Evolutionary conservation across 768 basidiomycete genomes (phyloP).

Genomic region (Suillus paluster): DNA sequence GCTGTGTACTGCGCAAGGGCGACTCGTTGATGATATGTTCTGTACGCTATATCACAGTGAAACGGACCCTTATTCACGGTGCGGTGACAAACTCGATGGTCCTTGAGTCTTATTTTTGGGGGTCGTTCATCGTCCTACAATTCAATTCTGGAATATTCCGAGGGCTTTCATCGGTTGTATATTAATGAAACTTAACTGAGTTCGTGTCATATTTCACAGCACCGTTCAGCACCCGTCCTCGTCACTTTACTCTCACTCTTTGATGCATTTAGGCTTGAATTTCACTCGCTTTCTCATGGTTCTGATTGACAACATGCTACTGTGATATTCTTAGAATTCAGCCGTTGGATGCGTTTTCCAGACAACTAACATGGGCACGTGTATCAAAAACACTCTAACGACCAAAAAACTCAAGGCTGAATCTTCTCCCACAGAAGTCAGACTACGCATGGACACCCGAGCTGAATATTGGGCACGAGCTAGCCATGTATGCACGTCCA

Average conservation of each 20-base stretch:
- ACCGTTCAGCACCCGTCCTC: neutral
- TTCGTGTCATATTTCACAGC: slow-evolving; percentile 1
- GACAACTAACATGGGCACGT: neutral
- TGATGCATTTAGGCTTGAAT: neutral
- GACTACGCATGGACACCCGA: neutral
- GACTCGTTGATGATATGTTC: neutral
- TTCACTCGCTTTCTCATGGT: neutral
- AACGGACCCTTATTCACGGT: neutral
- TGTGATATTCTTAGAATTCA: neutral
- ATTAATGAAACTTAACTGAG: slow-evolving; percentile 3
- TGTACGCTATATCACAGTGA: neutral
- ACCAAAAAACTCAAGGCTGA: neutral
- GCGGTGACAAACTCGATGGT: neutral
- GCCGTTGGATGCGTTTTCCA: no score
- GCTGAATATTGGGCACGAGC: neutral
- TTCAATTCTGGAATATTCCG: neutral
- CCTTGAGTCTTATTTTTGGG: neutral
- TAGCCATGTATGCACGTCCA: neutral
- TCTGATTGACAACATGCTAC: neutral
- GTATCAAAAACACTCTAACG: neutral
- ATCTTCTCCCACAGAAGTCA: neutral
- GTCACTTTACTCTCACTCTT: slow-evolving; percentile 4
- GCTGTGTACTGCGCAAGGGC: neutral
- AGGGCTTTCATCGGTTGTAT: slow-evolving; percentile 5
- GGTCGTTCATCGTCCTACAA: neutral